Base-by-base conservation (phyloP, 257 asterid species). In the Eustoma russellianum region DNA sequence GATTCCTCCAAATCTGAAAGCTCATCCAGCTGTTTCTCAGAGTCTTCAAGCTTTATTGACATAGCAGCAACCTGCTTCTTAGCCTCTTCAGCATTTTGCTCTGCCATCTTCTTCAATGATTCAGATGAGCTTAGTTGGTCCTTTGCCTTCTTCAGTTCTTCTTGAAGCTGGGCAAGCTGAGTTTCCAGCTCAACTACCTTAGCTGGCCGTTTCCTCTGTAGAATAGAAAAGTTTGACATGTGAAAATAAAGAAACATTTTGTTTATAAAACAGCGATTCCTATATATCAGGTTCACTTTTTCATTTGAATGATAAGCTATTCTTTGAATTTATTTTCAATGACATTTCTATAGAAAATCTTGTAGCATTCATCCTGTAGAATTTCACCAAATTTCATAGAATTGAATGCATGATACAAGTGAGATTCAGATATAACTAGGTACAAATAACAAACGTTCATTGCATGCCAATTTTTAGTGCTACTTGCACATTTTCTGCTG, bases 1-100 rank as follows among this genome's bases (percentile, higher is more conserved):
- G 88, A 54, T 50, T 88, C 95, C 70, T 92, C 97, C 0, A 84
- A 79, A 45, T 83, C 89, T 7, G 86, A 79, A 56, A 88, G 74
- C 56, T 85, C 86, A 14, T 63, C 60, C 52, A 88, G 83, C 61
- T 85, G 89, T 62, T 70, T 73, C 71, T 79, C 78, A 19, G 92
- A 71, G 43, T 79, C 84, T 66, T 81, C 93, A 0, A 87, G 84
- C 48, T 82, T 69, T 35, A 71, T 66, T 16, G 91, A 69, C 79
- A 79, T 76, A 62, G 71, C 74, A 0, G 60, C 65, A 4, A 91
- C 78, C 66, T 80, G 94, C 66, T 55, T 69, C 65, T 73, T 79
- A 1, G 93, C 74, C 61, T 86, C 96, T 46, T 84, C 94, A 0
- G 87, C 86, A 51, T 88, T 93, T 56, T 65, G 81, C 67, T 78